A percentile compares a stretch with the other conserved stretches of the same genome.
Conservation (phyloP, 441 rosid genomes). For the Metrosideros polymorpha region DNA sequence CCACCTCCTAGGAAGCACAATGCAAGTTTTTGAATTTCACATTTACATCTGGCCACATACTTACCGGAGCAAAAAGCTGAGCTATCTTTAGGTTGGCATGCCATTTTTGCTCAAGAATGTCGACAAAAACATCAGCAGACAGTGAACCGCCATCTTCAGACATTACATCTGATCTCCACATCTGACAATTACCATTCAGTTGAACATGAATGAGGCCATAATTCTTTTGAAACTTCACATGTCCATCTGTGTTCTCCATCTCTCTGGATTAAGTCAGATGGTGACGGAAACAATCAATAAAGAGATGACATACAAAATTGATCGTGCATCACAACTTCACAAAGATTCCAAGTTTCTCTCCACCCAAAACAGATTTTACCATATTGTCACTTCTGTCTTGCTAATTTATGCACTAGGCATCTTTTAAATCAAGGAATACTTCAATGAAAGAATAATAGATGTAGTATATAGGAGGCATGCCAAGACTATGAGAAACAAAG, state of each 20-base stretch:
- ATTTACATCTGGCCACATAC: conserved; percentile 12
- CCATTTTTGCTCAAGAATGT: conserved; percentile 85
- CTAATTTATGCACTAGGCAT: neutral
- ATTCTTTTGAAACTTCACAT: conserved; percentile 88
- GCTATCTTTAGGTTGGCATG: conserved; percentile 87
- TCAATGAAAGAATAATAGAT: neutral
- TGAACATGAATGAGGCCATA: conserved; percentile 82
- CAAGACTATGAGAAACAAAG: neutral
- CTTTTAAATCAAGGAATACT: neutral
- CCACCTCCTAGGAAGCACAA: neutral
- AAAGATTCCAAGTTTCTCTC: neutral
- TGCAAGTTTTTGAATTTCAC: neutral
- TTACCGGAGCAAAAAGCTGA: conserved; percentile 95
- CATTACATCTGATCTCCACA: conserved; percentile 74
- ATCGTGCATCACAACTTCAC: neutral
- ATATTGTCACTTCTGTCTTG: neutral
- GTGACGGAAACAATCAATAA: neutral
- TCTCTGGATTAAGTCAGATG: conserved; percentile 37
- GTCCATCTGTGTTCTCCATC: conserved; percentile 80
- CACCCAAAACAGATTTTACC: neutral
- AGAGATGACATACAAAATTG: neutral
- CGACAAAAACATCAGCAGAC: conserved; percentile 93
- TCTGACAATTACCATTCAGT: conserved; percentile 82
- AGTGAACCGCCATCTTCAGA: conserved; percentile 96
- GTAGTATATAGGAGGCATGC: neutral